phyloP scores from a whole-genome alignment of 108 stramenopile species.

The Cyclotella distinguenda region DNA sequence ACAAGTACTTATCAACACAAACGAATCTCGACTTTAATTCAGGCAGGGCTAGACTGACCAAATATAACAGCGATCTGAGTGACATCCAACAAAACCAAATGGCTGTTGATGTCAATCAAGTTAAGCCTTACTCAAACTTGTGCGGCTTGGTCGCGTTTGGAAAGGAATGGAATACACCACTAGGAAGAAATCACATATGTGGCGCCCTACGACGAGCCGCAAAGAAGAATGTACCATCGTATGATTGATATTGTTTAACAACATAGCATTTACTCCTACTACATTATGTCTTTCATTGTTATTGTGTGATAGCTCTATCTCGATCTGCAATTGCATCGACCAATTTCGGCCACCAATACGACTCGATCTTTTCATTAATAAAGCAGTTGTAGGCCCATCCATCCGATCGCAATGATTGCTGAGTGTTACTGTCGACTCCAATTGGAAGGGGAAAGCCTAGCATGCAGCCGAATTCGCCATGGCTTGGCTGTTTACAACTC shows the following conservation, averaged over 20 bases:
- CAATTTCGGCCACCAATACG: slow-evolving; percentile 63
- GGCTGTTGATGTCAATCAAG: slow-evolving; percentile 29
- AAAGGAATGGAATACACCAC: slow-evolving; percentile 39
- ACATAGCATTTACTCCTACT: not conserved
- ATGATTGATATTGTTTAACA: slow-evolving; percentile 5
- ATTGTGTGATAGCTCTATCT: not conserved
- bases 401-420: slow-evolving; percentile 24
- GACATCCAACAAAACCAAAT: slow-evolving; percentile 18
- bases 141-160: slow-evolving; percentile 59
- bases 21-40: slow-evolving; percentile 56
- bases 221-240: slow-evolving; percentile 24
- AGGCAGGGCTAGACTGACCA: slow-evolving; percentile 38
- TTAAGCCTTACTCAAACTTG: slow-evolving; percentile 60
- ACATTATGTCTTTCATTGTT: not conserved
- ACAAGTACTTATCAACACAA: slow-evolving; percentile 50
- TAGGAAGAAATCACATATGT: slow-evolving; percentile 10
- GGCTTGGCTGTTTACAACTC: slow-evolving; percentile 31
- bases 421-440: slow-evolving; percentile 30
- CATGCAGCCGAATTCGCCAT: slow-evolving; percentile 39
- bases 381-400: slow-evolving; percentile 83
- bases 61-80: slow-evolving; percentile 44
- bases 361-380: slow-evolving; percentile 72
- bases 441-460: slow-evolving; percentile 69
- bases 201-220: slow-evolving; percentile 30
- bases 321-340: slow-evolving; percentile 38